Base-by-base conservation (phyloP, 164 flowering plant genomes). In the Magnolia kwangsiensis region DNA sequence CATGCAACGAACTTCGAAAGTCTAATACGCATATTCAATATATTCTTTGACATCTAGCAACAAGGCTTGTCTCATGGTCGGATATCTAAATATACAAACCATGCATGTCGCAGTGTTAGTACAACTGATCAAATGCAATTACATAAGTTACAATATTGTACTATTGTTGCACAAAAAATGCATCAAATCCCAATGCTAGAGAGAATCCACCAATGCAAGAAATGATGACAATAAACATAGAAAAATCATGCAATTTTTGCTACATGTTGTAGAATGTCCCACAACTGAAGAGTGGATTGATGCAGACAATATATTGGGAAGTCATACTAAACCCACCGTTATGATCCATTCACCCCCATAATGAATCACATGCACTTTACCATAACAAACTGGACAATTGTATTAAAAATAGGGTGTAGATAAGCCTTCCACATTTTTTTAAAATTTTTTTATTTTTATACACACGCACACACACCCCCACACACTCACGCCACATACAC, bases 31-130 rank as follows among this genome's bases (percentile, higher is more conserved):
- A 7, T 55, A 9, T 55, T 16, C 16, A 55, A 55, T 96, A 96
- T 31, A 92, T 91, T 80, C 99, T 91, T 76, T 97, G 90, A 81
- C 99, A 96, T 86, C 98, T 88, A 51, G 99, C 88, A 70, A 89
- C 76, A 78, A 90, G 89, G 80, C 88, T 94, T 18, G 93, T 89
- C 85, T 96, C 99, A 59, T 86, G 88, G 89, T 92, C 88, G 21
- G 95, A 81, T 61, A 94, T 93, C 99, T 96, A 75, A 71, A 83
- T 19, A 6, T 45, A 69, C 24, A 82, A 51, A 10, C 67, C 45
- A 69, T 37, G 29, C 71, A 63, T n/a, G 8, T 27, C 16, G 20
- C n/a, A 59, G 45, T 18, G 29, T 58, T 16, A 59, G 74, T 16
- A 16, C 51, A 14, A 14, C 37, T 27, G 70, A 67, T 29, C 24